A percentile compares a stretch with the other conserved stretches of the same genome.
These are phyloP conservation scores for Diplocarpon rosae DNA, from an alignment of 2,329 filamentous ascomycete genomes.

Conservation along the genomic window DNA sequence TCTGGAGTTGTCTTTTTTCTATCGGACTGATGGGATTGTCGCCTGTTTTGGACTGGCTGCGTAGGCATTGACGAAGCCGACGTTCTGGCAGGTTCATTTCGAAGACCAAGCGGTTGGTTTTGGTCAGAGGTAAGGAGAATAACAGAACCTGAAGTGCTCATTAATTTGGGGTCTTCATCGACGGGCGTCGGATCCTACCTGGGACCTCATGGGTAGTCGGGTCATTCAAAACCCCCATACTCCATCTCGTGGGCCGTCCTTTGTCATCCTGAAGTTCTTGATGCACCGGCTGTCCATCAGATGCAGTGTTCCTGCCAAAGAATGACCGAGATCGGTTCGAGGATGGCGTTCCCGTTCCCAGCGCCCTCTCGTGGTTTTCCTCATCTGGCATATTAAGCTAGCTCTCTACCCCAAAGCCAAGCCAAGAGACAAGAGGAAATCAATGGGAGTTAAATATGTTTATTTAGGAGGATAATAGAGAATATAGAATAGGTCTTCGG, in stretches of 20 bases:
- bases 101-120: conserved; percentile 48
- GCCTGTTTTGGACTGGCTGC: conserved; percentile 11
- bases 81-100: conserved; percentile 44
- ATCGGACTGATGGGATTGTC: conserved; percentile 14
- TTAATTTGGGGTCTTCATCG: not conserved
- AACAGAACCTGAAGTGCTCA: conserved; percentile 39
- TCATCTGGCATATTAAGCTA: conserved; percentile 5
- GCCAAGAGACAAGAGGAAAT: not conserved
- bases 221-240: conserved; percentile 67
- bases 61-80: conserved; percentile 40
- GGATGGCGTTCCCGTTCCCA: not conserved
- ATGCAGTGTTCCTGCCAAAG: conserved; percentile 16
- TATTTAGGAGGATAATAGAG: not conserved
- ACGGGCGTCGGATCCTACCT: conserved; percentile 38
- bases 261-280: conserved; percentile 12
- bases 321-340: conserved; percentile 15
- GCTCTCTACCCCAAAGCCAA: not conserved
- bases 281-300: conserved; percentile 4
- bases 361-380: not conserved
- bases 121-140: conserved; percentile 43
- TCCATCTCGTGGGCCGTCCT: conserved; percentile 35
- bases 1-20: conserved; percentile 68
- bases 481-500: too few species aligned
- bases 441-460: not conserved
- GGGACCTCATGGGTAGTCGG: conserved; percentile 76